These are phyloP conservation scores for Periglandula ipomoeae DNA, from an alignment of 2,329 filamentous ascomycete species.

Conservation along the genomic window DNA sequence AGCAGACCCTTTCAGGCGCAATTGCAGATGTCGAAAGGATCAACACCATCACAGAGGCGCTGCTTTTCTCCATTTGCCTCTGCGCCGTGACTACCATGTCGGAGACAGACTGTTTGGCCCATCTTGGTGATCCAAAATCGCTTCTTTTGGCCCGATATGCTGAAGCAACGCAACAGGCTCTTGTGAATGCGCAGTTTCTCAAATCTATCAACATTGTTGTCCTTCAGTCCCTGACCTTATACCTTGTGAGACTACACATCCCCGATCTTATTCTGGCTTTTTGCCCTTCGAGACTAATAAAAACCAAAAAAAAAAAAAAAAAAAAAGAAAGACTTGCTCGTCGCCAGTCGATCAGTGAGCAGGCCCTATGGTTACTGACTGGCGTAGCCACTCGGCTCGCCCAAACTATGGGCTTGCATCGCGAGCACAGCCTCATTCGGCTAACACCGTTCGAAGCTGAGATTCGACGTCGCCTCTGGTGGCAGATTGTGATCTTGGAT, in stretches of 20 bases:
- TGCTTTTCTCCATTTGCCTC: background rate
- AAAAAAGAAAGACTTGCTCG: background rate
- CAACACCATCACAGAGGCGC: background rate
- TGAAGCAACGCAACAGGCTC: background rate
- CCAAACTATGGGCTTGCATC: background rate
- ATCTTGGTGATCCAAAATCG: background rate
- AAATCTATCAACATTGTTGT: background rate
- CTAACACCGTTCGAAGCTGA: background rate
- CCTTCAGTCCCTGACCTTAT: background rate
- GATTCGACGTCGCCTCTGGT: background rate
- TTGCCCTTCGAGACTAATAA: background rate
- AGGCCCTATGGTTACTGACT: background rate
- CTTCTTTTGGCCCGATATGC: background rate
- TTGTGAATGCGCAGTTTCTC: background rate
- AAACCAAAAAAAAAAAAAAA: too few relatives aligned
- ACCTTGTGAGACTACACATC: background rate
- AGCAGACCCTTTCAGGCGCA: background rate
- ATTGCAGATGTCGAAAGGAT: background rate
- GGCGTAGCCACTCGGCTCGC: background rate
- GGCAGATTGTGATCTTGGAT: background rate
- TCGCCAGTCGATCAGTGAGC: background rate
- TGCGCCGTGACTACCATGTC: background rate
- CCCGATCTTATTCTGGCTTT: background rate
- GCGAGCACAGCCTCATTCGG: background rate
- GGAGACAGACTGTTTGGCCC: background rate